These are phyloP conservation scores for Sanghuangporus baumii DNA, from an alignment of 1,284 basidiomycete genomes.

Conservation along the genomic window DNA sequence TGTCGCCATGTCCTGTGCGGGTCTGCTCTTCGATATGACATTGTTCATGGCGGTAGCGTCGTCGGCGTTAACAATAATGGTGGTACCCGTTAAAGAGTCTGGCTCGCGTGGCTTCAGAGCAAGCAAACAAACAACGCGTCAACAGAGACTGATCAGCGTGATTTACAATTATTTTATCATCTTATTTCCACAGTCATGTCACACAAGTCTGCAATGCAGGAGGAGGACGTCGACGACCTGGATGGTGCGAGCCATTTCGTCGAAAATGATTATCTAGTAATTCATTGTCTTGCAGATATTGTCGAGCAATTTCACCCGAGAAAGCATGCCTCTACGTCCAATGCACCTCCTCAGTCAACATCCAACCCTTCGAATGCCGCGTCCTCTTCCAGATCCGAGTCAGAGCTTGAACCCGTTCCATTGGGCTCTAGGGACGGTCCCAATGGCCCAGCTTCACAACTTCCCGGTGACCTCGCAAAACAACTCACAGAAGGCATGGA, in stretches of 20 bases:
- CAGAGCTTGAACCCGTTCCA: constrained; percentile 12
- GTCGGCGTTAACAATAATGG: neutral
- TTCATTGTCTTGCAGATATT: constrained; percentile 38
- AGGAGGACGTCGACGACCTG: constrained; percentile 71
- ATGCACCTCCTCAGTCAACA: neutral
- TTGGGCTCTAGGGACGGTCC: constrained; percentile 21
- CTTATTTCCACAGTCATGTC: neutral
- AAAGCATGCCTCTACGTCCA: constrained; percentile 17
- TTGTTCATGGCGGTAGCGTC: neutral
- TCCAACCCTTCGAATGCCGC: constrained; percentile 26
- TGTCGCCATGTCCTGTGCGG: constrained; percentile 24
- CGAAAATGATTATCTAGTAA: constrained; percentile 6
- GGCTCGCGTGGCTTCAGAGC: neutral
- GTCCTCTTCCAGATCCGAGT: constrained; percentile 21
- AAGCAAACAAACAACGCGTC: neutral
- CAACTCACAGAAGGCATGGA: constrained; percentile 84
- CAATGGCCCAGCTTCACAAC: constrained; percentile 28
- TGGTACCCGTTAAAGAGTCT: neutral
- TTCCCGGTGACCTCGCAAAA: constrained; percentile 52
- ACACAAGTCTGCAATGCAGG: constrained; percentile 25
- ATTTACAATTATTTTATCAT: neutral
- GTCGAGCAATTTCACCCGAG: constrained; percentile 42
- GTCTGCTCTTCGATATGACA: neutral
- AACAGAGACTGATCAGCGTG: neutral
- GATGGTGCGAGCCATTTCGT: constrained; percentile 45